These are phyloP conservation scores for Zymoseptoria ardabiliae DNA, from an alignment of 2,329 filamentous ascomycete genomes.

Conservation along the genomic window DNA sequence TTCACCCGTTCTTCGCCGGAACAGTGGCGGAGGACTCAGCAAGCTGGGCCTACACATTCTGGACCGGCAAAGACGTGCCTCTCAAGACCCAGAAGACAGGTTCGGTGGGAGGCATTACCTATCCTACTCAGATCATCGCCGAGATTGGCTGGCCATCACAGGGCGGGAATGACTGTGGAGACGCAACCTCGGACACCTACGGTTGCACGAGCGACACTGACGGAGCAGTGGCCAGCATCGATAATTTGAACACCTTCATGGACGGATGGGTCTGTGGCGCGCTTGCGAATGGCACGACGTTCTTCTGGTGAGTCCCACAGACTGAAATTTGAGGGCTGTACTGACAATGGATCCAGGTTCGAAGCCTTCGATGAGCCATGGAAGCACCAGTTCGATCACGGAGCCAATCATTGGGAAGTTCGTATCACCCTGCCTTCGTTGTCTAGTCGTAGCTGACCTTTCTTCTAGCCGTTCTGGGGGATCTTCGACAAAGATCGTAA, in stretches of 20 bases:
- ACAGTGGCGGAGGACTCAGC: slow-evolving; percentile 61
- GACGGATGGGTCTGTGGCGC: slow-evolving; percentile 75
- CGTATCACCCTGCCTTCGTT: slow-evolving; percentile 8
- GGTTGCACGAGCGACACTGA: slow-evolving; percentile 47
- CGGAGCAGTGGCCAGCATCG: slow-evolving; percentile 71
- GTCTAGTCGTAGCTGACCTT: not conserved
- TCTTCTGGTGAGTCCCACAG: slow-evolving; percentile 69
- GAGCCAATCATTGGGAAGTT: slow-evolving; percentile 70
- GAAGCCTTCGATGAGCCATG: slow-evolving; percentile 95
- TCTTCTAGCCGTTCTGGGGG: slow-evolving; percentile 71
- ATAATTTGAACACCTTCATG: slow-evolving; percentile 81
- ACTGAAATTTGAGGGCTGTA: not conserved
- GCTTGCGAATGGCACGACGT: slow-evolving; percentile 75
- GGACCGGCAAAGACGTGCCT: slow-evolving; percentile 59
- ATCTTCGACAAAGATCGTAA: slow-evolving; percentile 79
- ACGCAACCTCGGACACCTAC: slow-evolving; percentile 23
- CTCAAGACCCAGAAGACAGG: slow-evolving; percentile 48
- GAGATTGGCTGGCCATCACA: slow-evolving; percentile 87
- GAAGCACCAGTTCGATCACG: slow-evolving; percentile 76
- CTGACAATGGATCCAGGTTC: slow-evolving; percentile 47
- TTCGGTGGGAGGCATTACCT: slow-evolving; percentile 25
- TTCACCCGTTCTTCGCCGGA: slow-evolving; percentile 92
- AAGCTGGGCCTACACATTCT: slow-evolving; percentile 77
- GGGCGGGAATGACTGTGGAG: slow-evolving; percentile 72
- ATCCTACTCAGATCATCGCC: slow-evolving; percentile 54